Evolutionary conservation across 768 basidiomycete genomes (phyloP).

Genomic region (Pseudohyphozyma bogoriensis): DNA sequence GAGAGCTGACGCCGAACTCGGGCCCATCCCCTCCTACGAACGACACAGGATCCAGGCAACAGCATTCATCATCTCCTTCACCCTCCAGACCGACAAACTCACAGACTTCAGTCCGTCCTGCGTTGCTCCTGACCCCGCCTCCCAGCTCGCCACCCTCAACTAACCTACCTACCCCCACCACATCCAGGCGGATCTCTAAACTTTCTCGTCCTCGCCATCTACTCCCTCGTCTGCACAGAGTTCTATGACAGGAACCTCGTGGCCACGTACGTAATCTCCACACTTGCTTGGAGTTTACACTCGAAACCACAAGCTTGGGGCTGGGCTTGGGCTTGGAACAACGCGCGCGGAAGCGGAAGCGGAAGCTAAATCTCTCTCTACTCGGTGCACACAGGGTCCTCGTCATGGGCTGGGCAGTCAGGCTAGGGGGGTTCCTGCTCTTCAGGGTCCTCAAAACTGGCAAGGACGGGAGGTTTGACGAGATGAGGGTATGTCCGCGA

Average conservation of each 20-base stretch:
- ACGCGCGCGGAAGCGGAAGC: no score
- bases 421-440: slow-evolving; percentile 58
- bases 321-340: no score
- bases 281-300: no score
- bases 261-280: slow-evolving; percentile 31
- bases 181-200: slow-evolving; percentile 1
- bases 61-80: neutral
- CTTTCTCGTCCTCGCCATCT: slow-evolving; percentile 43
- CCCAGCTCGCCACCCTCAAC: no score
- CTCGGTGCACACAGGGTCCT: slow-evolving; percentile 40
- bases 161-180: neutral
- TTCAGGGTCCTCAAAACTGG: slow-evolving; percentile 61
- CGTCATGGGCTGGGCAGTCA: slow-evolving; percentile 58
- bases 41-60: neutral
- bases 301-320: no score
- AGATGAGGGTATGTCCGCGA: slow-evolving; percentile 46
- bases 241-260: slow-evolving; percentile 54
- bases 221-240: slow-evolving; percentile 52
- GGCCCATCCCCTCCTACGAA: no score
- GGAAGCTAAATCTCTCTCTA: slow-evolving; percentile 10
- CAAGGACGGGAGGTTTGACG: slow-evolving; percentile 57
- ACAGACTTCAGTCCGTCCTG: neutral
- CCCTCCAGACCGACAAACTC: slow-evolving; percentile 12
- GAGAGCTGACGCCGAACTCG: no score
- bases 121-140: neutral